A percentile compares a stretch with the other conserved stretches of the same genome.
Evolutionary conservation across 2,329 filamentous ascomycete species (phyloP).

Genomic region (Trichoderma sp.): DNA sequence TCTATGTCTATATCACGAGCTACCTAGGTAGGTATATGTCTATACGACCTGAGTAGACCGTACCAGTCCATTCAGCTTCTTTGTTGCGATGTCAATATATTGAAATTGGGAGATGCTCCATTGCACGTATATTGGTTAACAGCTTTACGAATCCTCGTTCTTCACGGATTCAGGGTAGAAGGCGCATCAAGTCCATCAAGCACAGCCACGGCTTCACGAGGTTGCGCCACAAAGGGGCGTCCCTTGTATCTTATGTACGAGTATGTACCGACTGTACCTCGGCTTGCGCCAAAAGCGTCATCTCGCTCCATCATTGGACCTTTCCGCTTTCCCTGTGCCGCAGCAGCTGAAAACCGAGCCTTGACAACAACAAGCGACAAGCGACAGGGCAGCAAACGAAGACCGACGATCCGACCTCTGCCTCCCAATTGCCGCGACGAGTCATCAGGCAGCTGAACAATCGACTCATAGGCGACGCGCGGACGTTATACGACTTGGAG

Average conservation of each 20-base stretch:
- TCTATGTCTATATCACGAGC: no score
- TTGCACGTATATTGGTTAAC: no score
- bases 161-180: background rate
- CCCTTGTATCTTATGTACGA: no score
- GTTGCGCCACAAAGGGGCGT: slow-evolving; percentile 21
- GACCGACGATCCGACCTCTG: background rate
- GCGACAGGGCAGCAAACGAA: no score
- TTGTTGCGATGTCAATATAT: no score
- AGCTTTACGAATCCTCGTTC: no score
- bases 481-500: no score
- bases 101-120: no score
- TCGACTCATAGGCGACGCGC: background rate
- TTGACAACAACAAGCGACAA: slow-evolving; percentile 16
- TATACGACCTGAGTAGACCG: no score
- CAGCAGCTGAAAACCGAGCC: slow-evolving; percentile 13
- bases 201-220: slow-evolving; percentile 7
- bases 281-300: slow-evolving; percentile 22
- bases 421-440: slow-evolving; percentile 5
- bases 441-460: no score
- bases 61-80: no score
- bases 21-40: background rate
- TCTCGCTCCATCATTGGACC: slow-evolving; percentile 7
- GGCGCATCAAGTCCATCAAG: no score
- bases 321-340: background rate
- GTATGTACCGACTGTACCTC: slow-evolving; percentile 5